Evolutionary conservation across 768 basidiomycete genomes (phyloP).

Genomic region (Phylloporus sp.): DNA sequence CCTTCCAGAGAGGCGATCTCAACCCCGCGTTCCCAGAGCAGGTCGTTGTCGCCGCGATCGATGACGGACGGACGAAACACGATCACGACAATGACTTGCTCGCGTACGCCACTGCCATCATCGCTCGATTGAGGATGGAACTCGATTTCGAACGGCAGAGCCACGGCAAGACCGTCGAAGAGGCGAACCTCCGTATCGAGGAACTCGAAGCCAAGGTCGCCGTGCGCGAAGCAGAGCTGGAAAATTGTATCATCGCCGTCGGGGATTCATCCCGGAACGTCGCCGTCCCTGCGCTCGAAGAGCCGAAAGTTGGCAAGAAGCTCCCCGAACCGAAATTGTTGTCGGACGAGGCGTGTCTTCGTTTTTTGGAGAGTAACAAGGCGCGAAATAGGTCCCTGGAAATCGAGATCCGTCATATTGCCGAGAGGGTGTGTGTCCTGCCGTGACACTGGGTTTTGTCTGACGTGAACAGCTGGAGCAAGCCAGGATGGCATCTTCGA

Average conservation of each 20-base stretch:
- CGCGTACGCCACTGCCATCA: constrained; percentile 42
- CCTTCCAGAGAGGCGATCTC: constrained; percentile 18
- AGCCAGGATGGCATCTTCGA: constrained; percentile 8
- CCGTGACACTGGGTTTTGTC: not conserved
- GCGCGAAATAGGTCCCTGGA: constrained; percentile 42
- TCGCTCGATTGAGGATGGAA: constrained; percentile 38
- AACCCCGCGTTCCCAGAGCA: constrained; percentile 22
- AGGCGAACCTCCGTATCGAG: constrained; percentile 38
- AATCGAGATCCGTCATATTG: constrained; percentile 38
- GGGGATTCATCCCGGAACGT: not conserved
- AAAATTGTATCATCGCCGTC: constrained; percentile 27
- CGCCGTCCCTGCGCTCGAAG: not conserved
- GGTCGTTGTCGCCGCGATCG: not conserved
- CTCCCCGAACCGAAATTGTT: constrained; percentile 19
- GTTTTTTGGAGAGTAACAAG: constrained; percentile 35
- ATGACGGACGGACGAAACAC: not conserved
- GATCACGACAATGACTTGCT: constrained; percentile 27
- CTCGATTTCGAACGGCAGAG: constrained; percentile 42
- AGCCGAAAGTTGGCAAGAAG: not conserved
- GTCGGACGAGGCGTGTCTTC: constrained; percentile 37
- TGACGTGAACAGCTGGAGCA: constrained; percentile 19
- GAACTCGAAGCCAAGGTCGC: constrained; percentile 51
- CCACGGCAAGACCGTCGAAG: constrained; percentile 37
- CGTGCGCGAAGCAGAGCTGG: constrained; percentile 53
- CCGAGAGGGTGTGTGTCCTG: constrained; percentile 30